Conservation (phyloP, 805 yeast species). For the Spencermartinsiella europaea region DNA sequence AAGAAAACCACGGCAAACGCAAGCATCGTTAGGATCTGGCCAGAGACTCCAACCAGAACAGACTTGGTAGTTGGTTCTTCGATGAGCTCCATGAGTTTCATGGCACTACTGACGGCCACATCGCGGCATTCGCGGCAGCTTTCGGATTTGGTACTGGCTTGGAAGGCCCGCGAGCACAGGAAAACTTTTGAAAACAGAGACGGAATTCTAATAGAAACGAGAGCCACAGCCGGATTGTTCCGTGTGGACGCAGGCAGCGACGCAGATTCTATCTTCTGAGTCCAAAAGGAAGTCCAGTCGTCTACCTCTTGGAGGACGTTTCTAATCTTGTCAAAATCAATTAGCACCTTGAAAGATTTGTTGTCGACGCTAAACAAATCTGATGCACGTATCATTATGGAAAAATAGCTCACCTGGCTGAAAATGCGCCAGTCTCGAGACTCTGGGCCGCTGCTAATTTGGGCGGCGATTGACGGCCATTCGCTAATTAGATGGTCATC, state of each 20-base stretch:
- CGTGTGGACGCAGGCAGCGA: not conserved
- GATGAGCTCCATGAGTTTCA: not conserved
- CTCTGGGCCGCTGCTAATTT: too few species aligned
- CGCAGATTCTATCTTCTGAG: too few species aligned
- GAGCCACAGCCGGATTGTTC: not conserved
- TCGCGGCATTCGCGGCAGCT: not conserved
- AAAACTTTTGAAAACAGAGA: slow-evolving; percentile 1
- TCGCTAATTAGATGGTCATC: not conserved
- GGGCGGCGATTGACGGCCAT: slow-evolving; percentile 1
- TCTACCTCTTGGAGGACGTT: not conserved
- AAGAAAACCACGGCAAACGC: slow-evolving; percentile 1
- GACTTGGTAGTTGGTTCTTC: not conserved
- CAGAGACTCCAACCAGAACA: not conserved
- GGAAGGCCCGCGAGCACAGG: slow-evolving; percentile 1
- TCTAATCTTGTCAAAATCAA: not conserved
- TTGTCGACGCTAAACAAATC: not conserved
- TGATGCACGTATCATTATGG: slow-evolving; percentile 2
- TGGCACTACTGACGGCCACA: not conserved
- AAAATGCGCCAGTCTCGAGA: slow-evolving; percentile 1
- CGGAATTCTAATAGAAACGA: not conserved
- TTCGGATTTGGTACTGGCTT: not conserved
- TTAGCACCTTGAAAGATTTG: not conserved
- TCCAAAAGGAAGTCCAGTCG: slow-evolving; percentile 1
- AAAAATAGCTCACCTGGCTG: slow-evolving; percentile 2
- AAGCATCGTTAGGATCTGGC: not conserved